Percentiles rank a stretch among this genome's conserved stretches.
These are phyloP conservation scores for Hypsizygus ulmarius DNA, from an alignment of 1,284 basidiomycete genomes.

Conservation along the genomic window DNA sequence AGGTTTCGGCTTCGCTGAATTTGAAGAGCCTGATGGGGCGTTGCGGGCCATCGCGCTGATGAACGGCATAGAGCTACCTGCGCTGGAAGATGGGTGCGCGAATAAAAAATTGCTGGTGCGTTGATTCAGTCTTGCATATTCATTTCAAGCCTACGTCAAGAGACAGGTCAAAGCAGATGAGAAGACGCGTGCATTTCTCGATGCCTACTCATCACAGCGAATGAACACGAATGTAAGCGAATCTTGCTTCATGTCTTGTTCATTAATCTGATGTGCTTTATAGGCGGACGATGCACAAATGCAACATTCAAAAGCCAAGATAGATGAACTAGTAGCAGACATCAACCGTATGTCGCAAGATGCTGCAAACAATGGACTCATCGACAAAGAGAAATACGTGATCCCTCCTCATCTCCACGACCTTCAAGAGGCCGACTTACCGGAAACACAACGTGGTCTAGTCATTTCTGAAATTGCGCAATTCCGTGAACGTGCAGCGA, in stretches of 20 bases:
- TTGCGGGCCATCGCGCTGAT: slow-evolving; percentile 78
- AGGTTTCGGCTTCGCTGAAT: slow-evolving; percentile 94
- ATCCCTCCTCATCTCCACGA: slow-evolving; percentile 95
- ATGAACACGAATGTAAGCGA: slow-evolving; percentile 74
- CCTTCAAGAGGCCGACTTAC: slow-evolving; percentile 90
- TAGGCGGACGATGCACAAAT: slow-evolving; percentile 61
- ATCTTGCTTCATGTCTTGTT: slow-evolving; percentile 16
- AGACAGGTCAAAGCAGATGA: slow-evolving; percentile 88
- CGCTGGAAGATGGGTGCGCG: slow-evolving; percentile 78
- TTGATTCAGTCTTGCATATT: slow-evolving; percentile 25
- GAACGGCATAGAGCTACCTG: slow-evolving; percentile 84
- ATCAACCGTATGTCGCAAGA: slow-evolving; percentile 64
- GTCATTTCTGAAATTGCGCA: slow-evolving; percentile 95
- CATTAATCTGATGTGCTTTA: slow-evolving; percentile 3
- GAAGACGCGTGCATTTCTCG: slow-evolving; percentile 84
- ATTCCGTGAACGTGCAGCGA: slow-evolving; percentile 85
- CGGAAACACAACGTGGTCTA: slow-evolving; percentile 91
- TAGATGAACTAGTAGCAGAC: slow-evolving; percentile 57
- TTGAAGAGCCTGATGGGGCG: slow-evolving; percentile 86
- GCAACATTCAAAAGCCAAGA: slow-evolving; percentile 52
- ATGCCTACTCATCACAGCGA: slow-evolving; percentile 78
- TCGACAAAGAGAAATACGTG: slow-evolving; percentile 78
- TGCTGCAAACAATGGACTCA: slow-evolving; percentile 60
- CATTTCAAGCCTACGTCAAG: slow-evolving; percentile 38
- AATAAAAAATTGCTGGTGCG: slow-evolving; percentile 85